These are phyloP conservation scores for Vitis cinerea DNA, from an alignment of 164 flowering plant genomes.

Conservation along the genomic window DNA sequence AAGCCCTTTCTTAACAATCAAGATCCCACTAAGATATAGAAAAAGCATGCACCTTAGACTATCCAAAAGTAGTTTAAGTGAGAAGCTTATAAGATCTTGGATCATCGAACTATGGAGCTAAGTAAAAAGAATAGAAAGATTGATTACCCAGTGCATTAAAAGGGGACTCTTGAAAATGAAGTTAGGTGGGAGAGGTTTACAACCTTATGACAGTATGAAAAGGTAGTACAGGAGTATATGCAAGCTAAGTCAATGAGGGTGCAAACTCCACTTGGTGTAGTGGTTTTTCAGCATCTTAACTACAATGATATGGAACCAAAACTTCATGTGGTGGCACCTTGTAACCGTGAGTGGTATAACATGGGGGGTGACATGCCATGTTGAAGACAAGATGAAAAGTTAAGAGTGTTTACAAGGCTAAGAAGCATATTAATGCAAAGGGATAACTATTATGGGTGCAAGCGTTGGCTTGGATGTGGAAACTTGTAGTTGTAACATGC, in stretches of 20 bases:
- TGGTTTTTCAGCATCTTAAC: background rate
- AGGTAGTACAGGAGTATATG: background rate
- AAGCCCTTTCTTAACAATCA: slow-evolving; percentile 7
- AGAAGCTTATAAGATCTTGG: background rate
- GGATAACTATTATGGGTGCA: no score
- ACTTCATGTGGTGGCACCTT: no score
- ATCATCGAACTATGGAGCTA: background rate
- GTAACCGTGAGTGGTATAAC: no score
- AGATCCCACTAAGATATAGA: background rate
- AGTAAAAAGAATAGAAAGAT: slow-evolving; percentile 6
- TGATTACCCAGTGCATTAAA: background rate
- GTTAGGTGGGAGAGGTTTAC: background rate
- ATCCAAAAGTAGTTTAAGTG: background rate
- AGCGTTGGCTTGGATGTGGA: no score
- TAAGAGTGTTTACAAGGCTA: no score
- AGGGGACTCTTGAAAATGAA: background rate
- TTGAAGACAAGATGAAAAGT: no score
- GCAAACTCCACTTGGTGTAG: background rate
- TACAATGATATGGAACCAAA: no score
- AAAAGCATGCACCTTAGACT: background rate
- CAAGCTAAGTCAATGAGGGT: background rate
- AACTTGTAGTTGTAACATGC: no score
- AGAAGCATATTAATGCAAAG: no score
- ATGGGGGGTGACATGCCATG: no score
- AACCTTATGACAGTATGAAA: slow-evolving; percentile 5